Base-by-base conservation (phyloP, 495 filamentous ascomycete genomes). In the Aspergillus sparsus region DNA sequence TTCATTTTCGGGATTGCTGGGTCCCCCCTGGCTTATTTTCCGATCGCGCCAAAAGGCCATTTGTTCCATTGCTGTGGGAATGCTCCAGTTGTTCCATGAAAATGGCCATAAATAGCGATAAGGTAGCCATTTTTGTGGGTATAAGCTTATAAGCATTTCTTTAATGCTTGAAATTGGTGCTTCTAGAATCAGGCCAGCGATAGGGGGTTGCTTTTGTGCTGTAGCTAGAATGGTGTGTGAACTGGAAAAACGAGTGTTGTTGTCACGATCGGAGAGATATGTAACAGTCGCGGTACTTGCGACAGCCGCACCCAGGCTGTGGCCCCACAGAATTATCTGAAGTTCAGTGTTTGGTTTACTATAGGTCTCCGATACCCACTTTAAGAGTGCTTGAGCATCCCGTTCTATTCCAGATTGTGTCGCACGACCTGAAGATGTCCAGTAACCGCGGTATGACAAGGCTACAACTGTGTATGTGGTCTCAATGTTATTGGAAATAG, bases 81-180 rank as follows among this genome's bases (percentile, higher is more conserved):
- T 77, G 60, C 84, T 77, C 83, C 84, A 86, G 33, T 71, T 71
- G 62, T 78, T 84, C 70, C 83, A 72, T 44, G 84, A 71, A 63
- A 85, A 83, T 0, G 77, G 75, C 54, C 73, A 68, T 0, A 87
- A 71, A 71, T 88, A 87, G 5, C 83, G 76, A 69, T 94, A 93
- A 1, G 89, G 89, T 0, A 93, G 72, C 90, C 90, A 93, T 60
- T 84, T 88, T 65, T 93, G 89, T 9, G 90, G 90, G 70, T 92
- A 94, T 16, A 95, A 68, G 2, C 82, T 83, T 33, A 82, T 73
- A 15, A 95, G 74, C 89, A 95, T 91, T 33, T 83, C 80, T n/a
- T 81, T 75, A 54, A 91, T 81, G 54, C 82, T 90, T 2, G 85
- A 77, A 54, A 91, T 92, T 4, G 91, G 90, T 0, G 90, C 92